Evolutionary conservation across 2,329 filamentous ascomycete genomes (phyloP), one percentile per base, ranked within the genome.

Genomic region (Phialocephala subalpina): DNA sequence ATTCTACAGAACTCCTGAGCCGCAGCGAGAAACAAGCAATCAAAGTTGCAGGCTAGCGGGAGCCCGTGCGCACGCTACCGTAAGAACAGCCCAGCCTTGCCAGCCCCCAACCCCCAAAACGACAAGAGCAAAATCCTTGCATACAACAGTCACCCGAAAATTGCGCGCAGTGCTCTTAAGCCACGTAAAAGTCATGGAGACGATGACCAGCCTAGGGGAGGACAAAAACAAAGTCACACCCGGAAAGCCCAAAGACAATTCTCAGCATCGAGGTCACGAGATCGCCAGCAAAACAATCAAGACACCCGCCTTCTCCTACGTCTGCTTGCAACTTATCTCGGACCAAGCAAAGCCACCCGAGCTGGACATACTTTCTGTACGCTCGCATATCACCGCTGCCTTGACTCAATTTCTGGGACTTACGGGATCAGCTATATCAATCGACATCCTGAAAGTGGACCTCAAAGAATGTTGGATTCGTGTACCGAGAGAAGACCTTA

Each of bases 391-490:
- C 70, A 86, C 85, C 1, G 77, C 84, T 0, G 89, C 91, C 0
- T 80, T 95, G 8, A 82, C 81, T 0, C 86, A 91, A 67, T 94
- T 92, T 72, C 85, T 95, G 1, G 92, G 92, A 22, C 79, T 87
- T 20, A 88, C 87, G 0, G 92, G 92, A 12, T 79, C 83, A 1
- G 87, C 87, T 12, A 88, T 94, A 3, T 80, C 89, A 0, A 75
- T 94, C 63, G 92, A 95, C 74, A 87, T 94, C 22, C 82, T 95
- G 38, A 87, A 89, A 71, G 80, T 89, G 0, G 78, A 86, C 2
- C 82, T 80, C 1, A 72, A 74, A 6, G 81, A 87, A 57, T 86
- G 86, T 63, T 92, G 90, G 89, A 76, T 93, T 58, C 82, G 91
- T 20, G 76, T 92, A 9, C 89, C 90, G 5, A 80, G 83, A 5